Evolutionary conservation across 1,284 basidiomycete species (phyloP).

Genomic region (Microstroma glucosiphilum): DNA sequence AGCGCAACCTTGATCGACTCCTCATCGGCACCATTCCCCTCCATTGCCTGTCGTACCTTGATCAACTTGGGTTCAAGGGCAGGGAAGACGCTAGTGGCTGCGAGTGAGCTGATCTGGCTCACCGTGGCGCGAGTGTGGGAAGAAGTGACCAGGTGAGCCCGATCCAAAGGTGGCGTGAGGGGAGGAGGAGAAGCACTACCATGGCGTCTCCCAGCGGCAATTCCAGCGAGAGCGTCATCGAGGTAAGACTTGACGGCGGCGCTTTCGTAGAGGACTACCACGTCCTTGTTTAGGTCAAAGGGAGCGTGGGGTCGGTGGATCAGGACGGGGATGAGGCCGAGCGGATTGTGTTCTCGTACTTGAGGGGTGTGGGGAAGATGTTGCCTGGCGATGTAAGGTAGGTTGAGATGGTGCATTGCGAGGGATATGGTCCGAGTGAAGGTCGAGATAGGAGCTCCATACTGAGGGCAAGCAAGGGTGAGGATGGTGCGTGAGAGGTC

Average conservation of each 20-base stretch:
- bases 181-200: neutral
- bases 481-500: neutral
- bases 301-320: slow-evolving; percentile 13
- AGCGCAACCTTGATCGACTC: slow-evolving; percentile 10
- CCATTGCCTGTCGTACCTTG: slow-evolving; percentile 14
- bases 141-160: neutral
- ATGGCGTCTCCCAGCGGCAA: neutral
- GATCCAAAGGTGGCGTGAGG: slow-evolving; percentile 1
- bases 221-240: slow-evolving; percentile 7
- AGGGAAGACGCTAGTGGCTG: slow-evolving; percentile 9
- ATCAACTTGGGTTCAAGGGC: slow-evolving; percentile 10
- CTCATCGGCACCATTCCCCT: slow-evolving; percentile 13
- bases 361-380: slow-evolving; percentile 10
- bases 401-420: slow-evolving; percentile 10
- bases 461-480: neutral
- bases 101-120: slow-evolving; percentile 14
- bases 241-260: slow-evolving; percentile 15
- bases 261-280: slow-evolving; percentile 12
- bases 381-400: slow-evolving; percentile 8
- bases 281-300: slow-evolving; percentile 1
- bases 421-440: slow-evolving; percentile 14
- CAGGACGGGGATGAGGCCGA: slow-evolving; percentile 15
- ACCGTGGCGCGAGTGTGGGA: slow-evolving; percentile 6
- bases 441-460: slow-evolving; percentile 16
- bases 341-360: slow-evolving; percentile 9